Conservation (phyloP, 2,329 filamentous ascomycete genomes). For the Teratosphaeria zuluensis region DNA sequence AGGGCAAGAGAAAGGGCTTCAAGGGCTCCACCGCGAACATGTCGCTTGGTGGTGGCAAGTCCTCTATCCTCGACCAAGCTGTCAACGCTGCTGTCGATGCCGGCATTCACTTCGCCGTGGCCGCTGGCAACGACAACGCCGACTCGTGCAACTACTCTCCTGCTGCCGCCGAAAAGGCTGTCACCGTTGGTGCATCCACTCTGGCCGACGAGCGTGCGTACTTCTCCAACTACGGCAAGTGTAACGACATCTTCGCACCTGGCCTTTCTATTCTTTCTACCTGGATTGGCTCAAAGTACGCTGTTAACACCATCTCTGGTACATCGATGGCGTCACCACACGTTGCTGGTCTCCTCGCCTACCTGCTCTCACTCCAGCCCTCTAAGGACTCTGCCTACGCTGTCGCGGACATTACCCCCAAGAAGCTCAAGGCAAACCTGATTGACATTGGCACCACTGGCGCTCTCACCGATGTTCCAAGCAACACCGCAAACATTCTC, state of each 20-base stretch:
- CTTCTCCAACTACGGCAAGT: conserved; percentile 99
- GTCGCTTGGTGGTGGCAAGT: conserved; percentile 97
- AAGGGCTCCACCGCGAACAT: conserved; percentile 99
- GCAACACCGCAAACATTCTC: conserved; percentile 83
- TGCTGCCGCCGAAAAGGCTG: conserved; percentile 78
- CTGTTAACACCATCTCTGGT: conserved; percentile 97
- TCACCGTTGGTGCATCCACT: conserved; percentile 92
- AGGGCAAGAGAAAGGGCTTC: conserved; percentile 87
- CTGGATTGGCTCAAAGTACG: conserved; percentile 94
- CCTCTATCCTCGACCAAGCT: conserved; percentile 75
- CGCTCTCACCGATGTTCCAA: conserved; percentile 71
- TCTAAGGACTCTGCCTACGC: conserved; percentile 82
- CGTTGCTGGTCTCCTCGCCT: conserved; percentile 90
- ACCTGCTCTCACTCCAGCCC: conserved; percentile 94
- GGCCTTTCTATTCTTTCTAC: conserved; percentile 86
- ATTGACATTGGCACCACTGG: conserved; percentile 72
- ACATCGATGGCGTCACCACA: conserved; percentile 99
- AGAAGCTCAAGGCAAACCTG: conserved; percentile 85
- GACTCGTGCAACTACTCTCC: conserved; percentile 99
- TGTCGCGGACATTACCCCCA: conserved; percentile 78
- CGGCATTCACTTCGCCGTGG: conserved; percentile 95
- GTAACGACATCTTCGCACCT: conserved; percentile 97
- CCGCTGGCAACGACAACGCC: conserved; percentile 96
- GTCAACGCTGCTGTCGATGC: conserved; percentile 88
- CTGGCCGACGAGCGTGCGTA: conserved; percentile 93